These are phyloP conservation scores for Hirschfeldia incana DNA, from an alignment of 345 rosid genomes.

Conservation along the genomic window DNA sequence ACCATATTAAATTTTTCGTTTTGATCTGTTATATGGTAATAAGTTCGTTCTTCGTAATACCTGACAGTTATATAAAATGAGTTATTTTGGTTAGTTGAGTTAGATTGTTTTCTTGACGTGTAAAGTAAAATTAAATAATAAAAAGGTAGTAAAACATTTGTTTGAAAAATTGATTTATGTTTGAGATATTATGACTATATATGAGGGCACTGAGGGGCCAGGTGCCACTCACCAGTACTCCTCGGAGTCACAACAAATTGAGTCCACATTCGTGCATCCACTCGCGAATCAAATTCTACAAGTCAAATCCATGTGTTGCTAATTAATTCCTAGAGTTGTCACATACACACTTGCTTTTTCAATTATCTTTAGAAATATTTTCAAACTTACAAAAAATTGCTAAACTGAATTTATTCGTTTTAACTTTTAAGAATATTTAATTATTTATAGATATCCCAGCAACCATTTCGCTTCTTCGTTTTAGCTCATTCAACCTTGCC, in stretches of 20 bases:
- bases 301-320: constrained; percentile 20
- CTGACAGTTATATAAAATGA: neutral
- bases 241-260: constrained; percentile 20
- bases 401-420: no score
- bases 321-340: neutral
- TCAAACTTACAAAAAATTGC: neutral
- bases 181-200: neutral
- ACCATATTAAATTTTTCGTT: neutral
- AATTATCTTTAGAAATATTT: neutral
- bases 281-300: neutral
- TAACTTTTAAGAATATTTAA: no score
- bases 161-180: neutral
- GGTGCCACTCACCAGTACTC: neutral
- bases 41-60: neutral
- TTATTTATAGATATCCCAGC: no score
- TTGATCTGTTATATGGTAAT: neutral
- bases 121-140: neutral
- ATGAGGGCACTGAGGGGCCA: neutral
- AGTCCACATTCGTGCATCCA: constrained; percentile 25
- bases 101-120: neutral
- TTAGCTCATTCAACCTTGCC: no score
- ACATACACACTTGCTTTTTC: neutral
- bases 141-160: neutral
- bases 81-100: neutral
- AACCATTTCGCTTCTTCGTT: no score